A percentile compares a stretch with the other conserved stretches of the same genome.
Conservation (phyloP, 2,329 filamentous ascomycete species). For the Botryosphaeria agaves region DNA sequence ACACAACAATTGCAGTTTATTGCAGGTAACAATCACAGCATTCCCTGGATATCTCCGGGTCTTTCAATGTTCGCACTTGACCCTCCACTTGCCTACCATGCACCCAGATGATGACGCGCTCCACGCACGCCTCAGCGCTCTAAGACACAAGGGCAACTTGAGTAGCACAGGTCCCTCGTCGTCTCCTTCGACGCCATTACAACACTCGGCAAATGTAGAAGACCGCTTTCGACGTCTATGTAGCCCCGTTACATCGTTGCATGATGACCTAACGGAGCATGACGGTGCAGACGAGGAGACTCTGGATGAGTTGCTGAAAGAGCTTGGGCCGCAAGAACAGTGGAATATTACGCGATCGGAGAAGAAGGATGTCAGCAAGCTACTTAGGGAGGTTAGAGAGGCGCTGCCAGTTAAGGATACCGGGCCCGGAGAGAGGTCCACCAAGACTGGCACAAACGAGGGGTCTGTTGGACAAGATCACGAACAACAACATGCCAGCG, state of each 20-base stretch:
- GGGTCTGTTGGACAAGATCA: conserved; percentile 1
- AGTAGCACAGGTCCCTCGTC: no score
- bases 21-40: no score
- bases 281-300: conserved; percentile 24
- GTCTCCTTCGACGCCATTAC: conserved; percentile 14
- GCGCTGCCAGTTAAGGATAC: conserved; percentile 17
- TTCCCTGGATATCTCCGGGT: no score
- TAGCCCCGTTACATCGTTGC: no score
- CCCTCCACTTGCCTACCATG: no score
- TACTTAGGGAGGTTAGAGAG: conserved; percentile 23
- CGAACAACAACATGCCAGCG: conserved; percentile 1
- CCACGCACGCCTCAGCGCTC: conserved; percentile 29
- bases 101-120: conserved; percentile 21
- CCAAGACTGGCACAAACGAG: conserved; percentile 4
- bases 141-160: no score
- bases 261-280: conserved; percentile 12
- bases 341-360: conserved; percentile 23
- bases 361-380: conserved; percentile 19
- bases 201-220: background rate
- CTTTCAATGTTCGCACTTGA: no score
- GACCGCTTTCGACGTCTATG: background rate
- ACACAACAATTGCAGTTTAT: no score
- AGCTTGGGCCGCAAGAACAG: conserved; percentile 20
- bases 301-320: conserved; percentile 27
- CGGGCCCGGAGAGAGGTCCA: conserved; percentile 12